These are phyloP conservation scores for Penicillium crystallinum DNA, from an alignment of 495 filamentous ascomycete species.

Conservation along the genomic window DNA sequence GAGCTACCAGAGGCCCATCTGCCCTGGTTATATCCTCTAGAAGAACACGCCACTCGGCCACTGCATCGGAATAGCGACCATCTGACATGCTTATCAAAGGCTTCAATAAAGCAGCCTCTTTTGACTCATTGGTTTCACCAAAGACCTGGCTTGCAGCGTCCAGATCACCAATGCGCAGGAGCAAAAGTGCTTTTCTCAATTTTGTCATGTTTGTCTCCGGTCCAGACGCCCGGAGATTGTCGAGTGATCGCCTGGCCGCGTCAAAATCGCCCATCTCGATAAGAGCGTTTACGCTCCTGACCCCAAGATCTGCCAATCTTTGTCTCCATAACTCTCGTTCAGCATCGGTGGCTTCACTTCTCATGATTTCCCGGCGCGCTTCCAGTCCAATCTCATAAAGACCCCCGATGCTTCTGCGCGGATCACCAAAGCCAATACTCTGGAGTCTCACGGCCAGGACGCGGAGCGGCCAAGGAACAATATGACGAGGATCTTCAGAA, in stretches of 20 bases:
- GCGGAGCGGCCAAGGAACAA: constrained; percentile 84
- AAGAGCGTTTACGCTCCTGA: constrained; percentile 72
- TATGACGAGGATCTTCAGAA: constrained; percentile 37
- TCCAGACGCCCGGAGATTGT: constrained; percentile 31
- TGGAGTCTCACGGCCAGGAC: constrained; percentile 78
- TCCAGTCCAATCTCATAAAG: constrained; percentile 85
- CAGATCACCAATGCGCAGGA: constrained; percentile 70
- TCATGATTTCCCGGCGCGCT: constrained; percentile 52
- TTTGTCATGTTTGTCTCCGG: constrained; percentile 32
- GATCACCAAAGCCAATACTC: constrained; percentile 76
- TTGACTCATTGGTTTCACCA: constrained; percentile 15
- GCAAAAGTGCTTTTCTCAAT: constrained; percentile 58
- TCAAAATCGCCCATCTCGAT: constrained; percentile 88
- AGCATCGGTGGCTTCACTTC: constrained; percentile 17
- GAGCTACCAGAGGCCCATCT: constrained; percentile 51
- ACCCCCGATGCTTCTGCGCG: constrained; percentile 75
- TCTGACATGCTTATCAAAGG: constrained; percentile 76
- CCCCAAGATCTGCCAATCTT: constrained; percentile 66
- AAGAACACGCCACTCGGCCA: constrained; percentile 57
- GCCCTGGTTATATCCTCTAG: constrained; percentile 27
- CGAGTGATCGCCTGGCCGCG: constrained; percentile 66
- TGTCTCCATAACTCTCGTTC: constrained; percentile 59
- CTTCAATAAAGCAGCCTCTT: constrained; percentile 39
- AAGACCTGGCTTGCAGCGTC: constrained; percentile 54
- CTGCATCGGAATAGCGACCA: constrained; percentile 61